A percentile compares a stretch with the other conserved stretches of the same genome.
phyloP scores from a whole-genome alignment of 2,329 filamentous ascomycete species.

The Ophiostoma piceae region DNA sequence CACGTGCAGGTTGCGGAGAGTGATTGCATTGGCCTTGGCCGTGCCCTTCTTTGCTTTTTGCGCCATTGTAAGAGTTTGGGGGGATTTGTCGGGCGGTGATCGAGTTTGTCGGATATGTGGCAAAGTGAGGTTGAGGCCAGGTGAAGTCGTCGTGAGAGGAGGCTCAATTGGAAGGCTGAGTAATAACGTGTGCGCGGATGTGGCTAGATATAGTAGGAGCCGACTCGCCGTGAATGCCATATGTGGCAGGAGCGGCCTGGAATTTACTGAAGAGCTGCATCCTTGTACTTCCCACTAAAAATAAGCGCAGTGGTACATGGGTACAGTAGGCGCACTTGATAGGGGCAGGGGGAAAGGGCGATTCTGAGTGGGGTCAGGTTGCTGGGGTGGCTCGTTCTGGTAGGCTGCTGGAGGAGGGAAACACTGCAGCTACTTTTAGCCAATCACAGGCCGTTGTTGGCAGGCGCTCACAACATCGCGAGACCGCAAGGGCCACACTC shows the following conservation, averaged over 20 bases:
- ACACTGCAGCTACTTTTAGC: conserved; percentile 27
- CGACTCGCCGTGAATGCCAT: neutral
- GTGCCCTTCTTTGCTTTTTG: conserved; percentile 60
- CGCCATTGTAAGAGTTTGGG: conserved; percentile 43
- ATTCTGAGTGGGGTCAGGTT: conserved; percentile 26
- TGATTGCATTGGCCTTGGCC: conserved; percentile 71
- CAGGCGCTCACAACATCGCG: conserved; percentile 40
- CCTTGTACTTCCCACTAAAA: conserved; percentile 5
- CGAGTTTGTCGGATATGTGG: neutral
- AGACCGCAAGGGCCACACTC: conserved; percentile 26
- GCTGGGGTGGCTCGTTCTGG: conserved; percentile 37
- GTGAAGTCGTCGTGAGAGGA: neutral
- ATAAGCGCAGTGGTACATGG: conserved; percentile 6
- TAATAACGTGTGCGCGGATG: neutral
- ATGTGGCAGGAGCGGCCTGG: conserved; percentile 1
- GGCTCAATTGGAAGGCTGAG: neutral
- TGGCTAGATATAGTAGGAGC: neutral
- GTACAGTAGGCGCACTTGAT: conserved; percentile 3
- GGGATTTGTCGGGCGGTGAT: too few relatives aligned
- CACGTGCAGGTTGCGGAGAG: conserved; percentile 76
- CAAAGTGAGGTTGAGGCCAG: neutral
- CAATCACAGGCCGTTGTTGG: conserved; percentile 35
- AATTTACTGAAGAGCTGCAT: neutral
- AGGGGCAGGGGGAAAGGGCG: conserved; percentile 17
- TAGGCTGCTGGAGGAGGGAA: conserved; percentile 30